Evolutionary conservation across 345 rosid species (phyloP).

Genomic region (Eucalyptus virginea): DNA sequence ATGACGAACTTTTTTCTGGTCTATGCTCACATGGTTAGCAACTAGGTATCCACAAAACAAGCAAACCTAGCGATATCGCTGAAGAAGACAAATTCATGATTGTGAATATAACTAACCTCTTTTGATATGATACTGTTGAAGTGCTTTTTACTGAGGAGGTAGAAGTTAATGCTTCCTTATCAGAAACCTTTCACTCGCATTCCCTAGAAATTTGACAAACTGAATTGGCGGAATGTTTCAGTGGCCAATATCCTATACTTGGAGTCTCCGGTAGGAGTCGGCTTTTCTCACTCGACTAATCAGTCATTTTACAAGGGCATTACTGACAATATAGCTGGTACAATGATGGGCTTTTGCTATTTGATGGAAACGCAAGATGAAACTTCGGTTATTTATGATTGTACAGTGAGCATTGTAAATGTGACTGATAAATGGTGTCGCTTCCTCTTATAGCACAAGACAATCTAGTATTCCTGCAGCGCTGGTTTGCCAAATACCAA

Average conservation of each 20-base stretch:
- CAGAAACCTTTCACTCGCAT: too few relatives aligned
- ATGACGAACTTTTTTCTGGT: not conserved
- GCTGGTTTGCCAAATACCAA: constrained; percentile 9
- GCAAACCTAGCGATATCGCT: not conserved
- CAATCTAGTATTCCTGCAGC: constrained; percentile 10
- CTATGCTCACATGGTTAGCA: not conserved
- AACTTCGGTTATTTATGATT: not conserved
- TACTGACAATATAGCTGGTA: constrained; percentile 11
- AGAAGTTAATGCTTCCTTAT: not conserved
- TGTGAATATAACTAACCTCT: not conserved
- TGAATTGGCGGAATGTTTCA: too few relatives aligned
- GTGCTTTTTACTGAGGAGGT: not conserved
- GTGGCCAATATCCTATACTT: too few relatives aligned
- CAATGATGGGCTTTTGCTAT: not conserved
- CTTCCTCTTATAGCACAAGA: constrained; percentile 4
- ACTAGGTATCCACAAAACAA: not conserved
- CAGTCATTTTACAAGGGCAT: constrained; percentile 1
- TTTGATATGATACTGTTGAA: not conserved
- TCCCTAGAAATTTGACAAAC: too few relatives aligned
- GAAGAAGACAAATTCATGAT: too few relatives aligned
- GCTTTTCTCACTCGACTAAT: constrained; percentile 31
- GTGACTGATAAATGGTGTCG: not conserved
- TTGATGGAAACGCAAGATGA: not conserved
- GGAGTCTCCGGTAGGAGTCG: too few relatives aligned
- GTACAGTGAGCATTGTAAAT: not conserved